Percentiles rank a stretch among this genome's conserved stretches.
These are phyloP conservation scores for Fusarium foetens DNA, from an alignment of 2,329 filamentous ascomycete genomes.

Conservation along the genomic window DNA sequence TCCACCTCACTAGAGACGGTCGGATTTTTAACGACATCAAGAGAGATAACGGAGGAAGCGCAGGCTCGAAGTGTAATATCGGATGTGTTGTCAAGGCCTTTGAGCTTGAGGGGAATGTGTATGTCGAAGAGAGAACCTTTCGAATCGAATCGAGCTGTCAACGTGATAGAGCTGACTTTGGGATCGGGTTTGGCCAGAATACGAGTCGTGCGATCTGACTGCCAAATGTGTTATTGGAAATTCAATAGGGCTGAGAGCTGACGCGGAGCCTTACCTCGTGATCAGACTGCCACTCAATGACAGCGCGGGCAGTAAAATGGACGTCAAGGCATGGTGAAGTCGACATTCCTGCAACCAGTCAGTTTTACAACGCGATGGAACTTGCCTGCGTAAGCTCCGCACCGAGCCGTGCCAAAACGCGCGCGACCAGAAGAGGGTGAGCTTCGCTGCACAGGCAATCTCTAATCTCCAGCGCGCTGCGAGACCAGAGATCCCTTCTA, in stretches of 20 bases:
- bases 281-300: slow-evolving; percentile 11
- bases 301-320: slow-evolving; percentile 6
- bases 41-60: slow-evolving; percentile 9
- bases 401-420: neutral
- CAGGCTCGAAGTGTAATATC: neutral
- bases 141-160: slow-evolving; percentile 4
- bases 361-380: neutral
- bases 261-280: neutral
- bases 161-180: neutral
- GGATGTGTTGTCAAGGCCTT: slow-evolving; percentile 4
- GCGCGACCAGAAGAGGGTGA: slow-evolving; percentile 11
- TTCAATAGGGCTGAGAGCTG: neutral
- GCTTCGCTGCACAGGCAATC: slow-evolving; percentile 30
- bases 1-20: neutral
- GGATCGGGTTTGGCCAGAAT: slow-evolving; percentile 10
- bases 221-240: neutral
- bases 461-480: slow-evolving; percentile 28
- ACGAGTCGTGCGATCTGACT: neutral
- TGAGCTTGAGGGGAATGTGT: slow-evolving; percentile 18
- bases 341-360: slow-evolving; percentile 16
- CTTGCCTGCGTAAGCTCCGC: neutral
- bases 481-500: slow-evolving; percentile 20
- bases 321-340: slow-evolving; percentile 10
- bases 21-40: neutral
- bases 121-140: slow-evolving; percentile 9